Base-by-base conservation (phyloP, 2,329 filamentous ascomycete species). In the Rutstroemia sp. region DNA sequence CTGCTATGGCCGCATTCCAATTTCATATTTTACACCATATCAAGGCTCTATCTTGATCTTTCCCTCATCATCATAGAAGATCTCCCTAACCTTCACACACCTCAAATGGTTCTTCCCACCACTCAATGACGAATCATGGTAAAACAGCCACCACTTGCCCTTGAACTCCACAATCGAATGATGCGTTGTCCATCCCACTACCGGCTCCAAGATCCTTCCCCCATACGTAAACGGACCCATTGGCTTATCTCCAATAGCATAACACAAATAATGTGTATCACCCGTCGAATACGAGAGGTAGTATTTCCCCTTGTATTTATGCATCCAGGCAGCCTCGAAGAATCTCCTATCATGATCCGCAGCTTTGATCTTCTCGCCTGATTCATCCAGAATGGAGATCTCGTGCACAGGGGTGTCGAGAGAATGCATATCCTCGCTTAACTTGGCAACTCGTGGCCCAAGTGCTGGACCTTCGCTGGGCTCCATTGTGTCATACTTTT, bases 281-380 rank as follows among this genome's bases (percentile, higher is more conserved):
- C 88, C 88, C 1, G 87, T 91, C 60, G 85, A 88, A 73, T 90
- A 90, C 55, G 81, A 85, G 69, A 90, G 87, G 74, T 90, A 90
- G 72, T 90, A 90, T 58, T 75, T 79, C 2, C 78, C 85, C 0
- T 78, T 73, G 66, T 82, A 80, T 76, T 87, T 88, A 73, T 91
- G 87, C 77, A 90, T 76, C 88, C 87, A 91, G 2, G 87, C 83
- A 0, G 87, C 88, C 72, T 92, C 88, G 69, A 92, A 91, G 77
- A 92, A 92, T 7, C 88, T 78, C 16, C 85, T 72, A 58, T 86
- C 85, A 68, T 91, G 88, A 69, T 91, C 86, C 63, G 85, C 79
- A 9, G 84, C 83, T 1, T 72, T 66, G 50, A 91, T 74, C 0
- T 78, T 81, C 66, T 79, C 69, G 5, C 81, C 80, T 1, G 38